Evolutionary conservation across 2,329 filamentous ascomycete species (phyloP), one percentile per base, ranked within the genome.

Genomic region (Metarhizium humberi): DNA sequence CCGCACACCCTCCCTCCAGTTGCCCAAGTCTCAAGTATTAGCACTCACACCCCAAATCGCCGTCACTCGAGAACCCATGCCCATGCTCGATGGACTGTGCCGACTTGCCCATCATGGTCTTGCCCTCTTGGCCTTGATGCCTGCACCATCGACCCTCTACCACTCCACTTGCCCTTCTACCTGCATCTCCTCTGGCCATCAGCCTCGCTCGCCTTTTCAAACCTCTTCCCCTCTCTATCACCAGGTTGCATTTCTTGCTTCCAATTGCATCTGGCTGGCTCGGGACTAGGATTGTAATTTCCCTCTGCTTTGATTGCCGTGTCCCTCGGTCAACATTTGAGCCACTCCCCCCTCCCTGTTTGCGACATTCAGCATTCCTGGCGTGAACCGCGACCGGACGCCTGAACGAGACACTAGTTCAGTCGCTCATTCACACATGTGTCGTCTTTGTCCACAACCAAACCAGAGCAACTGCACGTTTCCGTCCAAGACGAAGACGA

Each of bases 141-240:
- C 13, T 51, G 20, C 40, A 25, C 25, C 25, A 25, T 25, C 25
- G 25, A 25, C 25, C 25, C 25, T 25, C 25, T 25, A 25, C 25
- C 54, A 18, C 50, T 45, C 43, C 50, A 49, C 42, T 52, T 51
- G 48, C 49, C 51, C 38, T 32, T 51, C 18, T 20, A 42, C 25
- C 45, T 45, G 30, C 52, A n/a, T 52, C 53, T 47, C 16, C 18
- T 53, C 29, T 38, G 50, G 13, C 25, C 16, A 30, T 45, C 30
- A 52, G 48, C 49, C 56, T 57, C 61, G 84, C 50, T 53, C 53
- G 30, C 14, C 49, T 46, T 43, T 43, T 48, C 34, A 13, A 32
- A 25, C 32, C 43, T 46, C 47, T 45, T 49, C 30, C 20, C 50
- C 25, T 45, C 45, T 54, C 36, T 46, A 43, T 48, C 48, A 36